Percentiles rank a stretch among this genome's conserved stretches.
These are phyloP conservation scores for Alnus rubra DNA, from an alignment of 306 rosid species.

Conservation along the genomic window DNA sequence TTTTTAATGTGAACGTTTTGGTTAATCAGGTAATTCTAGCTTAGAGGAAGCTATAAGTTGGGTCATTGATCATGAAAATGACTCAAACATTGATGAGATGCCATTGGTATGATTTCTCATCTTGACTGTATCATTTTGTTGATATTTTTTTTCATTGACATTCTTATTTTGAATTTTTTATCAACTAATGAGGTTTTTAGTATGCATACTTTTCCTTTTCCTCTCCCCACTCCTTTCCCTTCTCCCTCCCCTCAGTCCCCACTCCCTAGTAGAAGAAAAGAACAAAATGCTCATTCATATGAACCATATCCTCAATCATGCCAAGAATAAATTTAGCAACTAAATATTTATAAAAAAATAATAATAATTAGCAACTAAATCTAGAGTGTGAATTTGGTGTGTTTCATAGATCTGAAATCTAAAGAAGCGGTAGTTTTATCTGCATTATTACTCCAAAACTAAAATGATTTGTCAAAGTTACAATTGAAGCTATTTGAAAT, in stretches of 20 bases:
- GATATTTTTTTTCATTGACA: neutral
- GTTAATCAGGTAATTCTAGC: slow-evolving; percentile 39
- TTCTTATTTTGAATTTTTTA: neutral
- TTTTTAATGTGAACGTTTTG: neutral
- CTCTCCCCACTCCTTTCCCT: neutral
- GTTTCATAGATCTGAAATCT: neutral
- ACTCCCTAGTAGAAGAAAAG: neutral
- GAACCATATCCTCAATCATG: neutral
- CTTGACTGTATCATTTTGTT: neutral
- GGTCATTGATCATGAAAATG: slow-evolving; percentile 52
- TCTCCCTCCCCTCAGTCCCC: neutral
- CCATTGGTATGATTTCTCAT: slow-evolving; percentile 38
- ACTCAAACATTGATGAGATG: slow-evolving; percentile 41
- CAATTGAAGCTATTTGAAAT: no score
- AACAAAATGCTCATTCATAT: neutral
- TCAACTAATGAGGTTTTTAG: neutral
- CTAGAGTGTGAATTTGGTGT: neutral
- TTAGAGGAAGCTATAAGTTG: slow-evolving; percentile 47
- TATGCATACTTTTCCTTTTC: neutral
- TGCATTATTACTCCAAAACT: no score
- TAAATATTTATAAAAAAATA: neutral
- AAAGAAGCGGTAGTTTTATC: no score
- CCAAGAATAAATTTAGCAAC: neutral
- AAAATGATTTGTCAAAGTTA: no score
- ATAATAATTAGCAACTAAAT: neutral